Percentiles rank a stretch among this genome's conserved stretches.
phyloP scores from a whole-genome alignment of 495 filamentous ascomycete species.

The Arthonia radiata region DNA sequence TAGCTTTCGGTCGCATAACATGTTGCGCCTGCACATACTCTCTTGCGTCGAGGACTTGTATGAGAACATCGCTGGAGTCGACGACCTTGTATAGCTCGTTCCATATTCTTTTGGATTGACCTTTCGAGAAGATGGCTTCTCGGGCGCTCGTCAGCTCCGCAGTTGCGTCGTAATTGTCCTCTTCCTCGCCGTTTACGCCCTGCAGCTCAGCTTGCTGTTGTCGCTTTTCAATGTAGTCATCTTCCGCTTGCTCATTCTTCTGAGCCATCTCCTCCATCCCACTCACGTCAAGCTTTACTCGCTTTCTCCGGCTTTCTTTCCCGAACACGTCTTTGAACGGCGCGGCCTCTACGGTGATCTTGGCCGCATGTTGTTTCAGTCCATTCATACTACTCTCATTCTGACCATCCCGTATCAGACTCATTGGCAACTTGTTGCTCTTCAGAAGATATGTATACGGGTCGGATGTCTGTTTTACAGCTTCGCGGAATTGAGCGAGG shows the following conservation, averaged over 20 bases:
- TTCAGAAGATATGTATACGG: conserved; percentile 83
- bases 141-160: conserved; percentile 37
- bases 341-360: conserved; percentile 71
- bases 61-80: conserved; percentile 15
- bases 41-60: conserved; percentile 18
- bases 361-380: conserved; percentile 74
- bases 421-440: conserved; percentile 83
- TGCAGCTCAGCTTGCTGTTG: conserved; percentile 49
- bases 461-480: conserved; percentile 74
- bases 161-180: conserved; percentile 19
- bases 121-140: conserved; percentile 83
- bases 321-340: conserved; percentile 83
- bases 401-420: conserved; percentile 40
- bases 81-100: conserved; percentile 81
- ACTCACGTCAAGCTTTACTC: conserved; percentile 64
- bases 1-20: too few relatives aligned
- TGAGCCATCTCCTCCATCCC: conserved; percentile 62
- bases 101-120: conserved; percentile 87
- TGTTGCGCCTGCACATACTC: too few relatives aligned
- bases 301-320: conserved; percentile 75
- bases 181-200: conserved; percentile 32
- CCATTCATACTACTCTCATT: conserved; percentile 48
- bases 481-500: conserved; percentile 63
- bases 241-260: conserved; percentile 49
- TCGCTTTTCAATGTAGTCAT: conserved; percentile 48